A percentile compares a stretch with the other conserved stretches of the same genome.
Evolutionary conservation across 768 basidiomycete species (phyloP).

Genomic region (Lactifluus subvellereus): DNA sequence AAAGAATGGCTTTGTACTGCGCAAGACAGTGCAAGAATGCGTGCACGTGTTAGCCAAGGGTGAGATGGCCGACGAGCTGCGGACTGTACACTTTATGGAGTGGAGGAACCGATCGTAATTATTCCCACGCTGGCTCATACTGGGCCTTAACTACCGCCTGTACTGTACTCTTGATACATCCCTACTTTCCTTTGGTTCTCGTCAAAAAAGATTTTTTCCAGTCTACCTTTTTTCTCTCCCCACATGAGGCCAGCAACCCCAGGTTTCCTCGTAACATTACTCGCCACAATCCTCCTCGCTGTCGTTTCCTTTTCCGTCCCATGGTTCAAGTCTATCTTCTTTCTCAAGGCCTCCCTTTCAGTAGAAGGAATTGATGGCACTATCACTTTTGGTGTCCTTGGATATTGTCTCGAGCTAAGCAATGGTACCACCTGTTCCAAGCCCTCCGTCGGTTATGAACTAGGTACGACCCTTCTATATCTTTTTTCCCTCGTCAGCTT

Average conservation of each 20-base stretch:
- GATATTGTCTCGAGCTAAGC: conserved; percentile 68
- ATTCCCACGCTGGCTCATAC: background rate
- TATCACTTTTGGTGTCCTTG: conserved; percentile 83
- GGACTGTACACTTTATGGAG: conserved; percentile 27
- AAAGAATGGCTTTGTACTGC: conserved; percentile 53
- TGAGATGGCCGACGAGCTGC: conserved; percentile 23
- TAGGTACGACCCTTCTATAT: conserved; percentile 48
- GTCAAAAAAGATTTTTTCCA: background rate
- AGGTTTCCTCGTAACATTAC: conserved; percentile 76
- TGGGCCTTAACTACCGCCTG: too few species aligned
- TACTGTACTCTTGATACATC: background rate
- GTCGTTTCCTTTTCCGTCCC: conserved; percentile 90
- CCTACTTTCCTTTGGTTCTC: background rate
- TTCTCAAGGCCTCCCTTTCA: conserved; percentile 69
- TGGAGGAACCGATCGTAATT: conserved; percentile 5
- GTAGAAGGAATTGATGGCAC: conserved; percentile 45
- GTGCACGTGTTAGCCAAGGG: conserved; percentile 36
- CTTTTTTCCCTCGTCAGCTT: background rate
- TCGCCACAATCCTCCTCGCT: conserved; percentile 73
- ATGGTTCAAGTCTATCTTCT: conserved; percentile 81
- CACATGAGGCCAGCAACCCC: conserved; percentile 81
- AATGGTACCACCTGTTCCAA: conserved; percentile 66
- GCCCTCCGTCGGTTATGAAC: conserved; percentile 79
- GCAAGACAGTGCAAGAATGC: conserved; percentile 36
- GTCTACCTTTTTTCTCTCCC: conserved; percentile 39